A percentile compares a stretch with the other conserved stretches of the same genome.
Conservation (phyloP, 2,329 filamentous ascomycete species). For the Aspergillus luchuensis region DNA sequence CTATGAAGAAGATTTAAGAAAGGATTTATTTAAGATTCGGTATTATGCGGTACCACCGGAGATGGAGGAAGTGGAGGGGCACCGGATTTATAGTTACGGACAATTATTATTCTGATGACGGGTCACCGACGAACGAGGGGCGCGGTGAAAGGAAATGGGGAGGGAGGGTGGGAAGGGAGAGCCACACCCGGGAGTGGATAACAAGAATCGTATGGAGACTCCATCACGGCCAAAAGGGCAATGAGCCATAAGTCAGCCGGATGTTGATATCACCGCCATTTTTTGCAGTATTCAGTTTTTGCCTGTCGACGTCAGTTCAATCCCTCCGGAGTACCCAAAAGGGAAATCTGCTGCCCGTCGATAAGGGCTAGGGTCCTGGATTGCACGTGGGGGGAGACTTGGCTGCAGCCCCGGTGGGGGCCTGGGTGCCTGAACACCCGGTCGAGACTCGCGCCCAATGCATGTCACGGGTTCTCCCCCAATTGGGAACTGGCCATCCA, state of each 20-base stretch:
- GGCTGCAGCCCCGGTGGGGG: neutral
- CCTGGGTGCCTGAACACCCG: constrained; percentile 23
- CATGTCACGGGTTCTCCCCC: constrained; percentile 17
- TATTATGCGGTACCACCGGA: neutral
- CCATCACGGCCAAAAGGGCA: constrained; percentile 5
- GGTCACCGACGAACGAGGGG: neutral
- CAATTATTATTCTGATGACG: neutral
- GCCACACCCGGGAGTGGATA: neutral
- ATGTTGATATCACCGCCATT: constrained; percentile 22
- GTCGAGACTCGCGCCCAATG: constrained; percentile 1
- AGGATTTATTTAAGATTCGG: neutral
- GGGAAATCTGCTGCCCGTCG: constrained; percentile 16
- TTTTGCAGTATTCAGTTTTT: neutral
- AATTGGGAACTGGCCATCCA: neutral
- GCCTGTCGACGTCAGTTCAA: constrained; percentile 26
- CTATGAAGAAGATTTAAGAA: neutral
- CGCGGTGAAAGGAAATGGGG: neutral
- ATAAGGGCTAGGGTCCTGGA: constrained; percentile 28
- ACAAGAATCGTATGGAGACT: neutral
- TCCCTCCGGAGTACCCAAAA: constrained; percentile 20
- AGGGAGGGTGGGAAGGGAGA: too few relatives aligned
- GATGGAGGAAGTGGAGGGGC: constrained; percentile 7
- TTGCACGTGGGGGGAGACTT: constrained; percentile 17
- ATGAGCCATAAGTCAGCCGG: too few relatives aligned
- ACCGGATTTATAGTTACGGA: neutral